These are phyloP conservation scores for Neopestalotiopsis sp. DNA, from an alignment of 2,329 filamentous ascomycete genomes.

Conservation along the genomic window DNA sequence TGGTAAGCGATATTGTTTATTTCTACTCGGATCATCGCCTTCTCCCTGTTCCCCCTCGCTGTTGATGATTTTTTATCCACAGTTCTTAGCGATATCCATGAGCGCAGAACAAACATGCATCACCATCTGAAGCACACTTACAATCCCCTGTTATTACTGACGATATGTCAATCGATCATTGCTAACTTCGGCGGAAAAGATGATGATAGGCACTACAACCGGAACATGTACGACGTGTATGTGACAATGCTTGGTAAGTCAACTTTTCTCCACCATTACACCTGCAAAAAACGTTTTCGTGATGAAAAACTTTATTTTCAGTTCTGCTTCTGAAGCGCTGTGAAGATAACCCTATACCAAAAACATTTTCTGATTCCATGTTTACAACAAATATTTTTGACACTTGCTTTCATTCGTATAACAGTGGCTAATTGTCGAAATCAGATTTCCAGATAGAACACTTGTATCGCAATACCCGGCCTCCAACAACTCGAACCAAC, in stretches of 20 bases:
- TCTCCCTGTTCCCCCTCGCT: conserved; percentile 33
- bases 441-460: neutral
- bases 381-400: conserved; percentile 19
- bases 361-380: conserved; percentile 59
- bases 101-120: conserved; percentile 75
- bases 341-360: conserved; percentile 73
- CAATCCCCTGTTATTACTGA: conserved; percentile 7
- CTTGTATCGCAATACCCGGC: neutral
- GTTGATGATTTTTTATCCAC: conserved; percentile 63
- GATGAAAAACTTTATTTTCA: conserved; percentile 70
- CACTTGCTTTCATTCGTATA: conserved; percentile 10
- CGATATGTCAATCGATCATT: conserved; percentile 4
- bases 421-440: conserved; percentile 9
- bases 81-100: conserved; percentile 64
- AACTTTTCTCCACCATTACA: neutral
- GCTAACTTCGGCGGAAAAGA: neutral
- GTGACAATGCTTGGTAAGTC: neutral
- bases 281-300: conserved; percentile 44
- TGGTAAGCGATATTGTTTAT: neutral
- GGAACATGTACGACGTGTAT: neutral
- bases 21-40: neutral
- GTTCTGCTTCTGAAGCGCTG: conserved; percentile 76
- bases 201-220: neutral
- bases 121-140: conserved; percentile 70
- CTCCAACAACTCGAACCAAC: neutral